Evolutionary conservation across 192 early-diverging fungal species (phyloP).

Genomic region (Coemansia sp.): DNA sequence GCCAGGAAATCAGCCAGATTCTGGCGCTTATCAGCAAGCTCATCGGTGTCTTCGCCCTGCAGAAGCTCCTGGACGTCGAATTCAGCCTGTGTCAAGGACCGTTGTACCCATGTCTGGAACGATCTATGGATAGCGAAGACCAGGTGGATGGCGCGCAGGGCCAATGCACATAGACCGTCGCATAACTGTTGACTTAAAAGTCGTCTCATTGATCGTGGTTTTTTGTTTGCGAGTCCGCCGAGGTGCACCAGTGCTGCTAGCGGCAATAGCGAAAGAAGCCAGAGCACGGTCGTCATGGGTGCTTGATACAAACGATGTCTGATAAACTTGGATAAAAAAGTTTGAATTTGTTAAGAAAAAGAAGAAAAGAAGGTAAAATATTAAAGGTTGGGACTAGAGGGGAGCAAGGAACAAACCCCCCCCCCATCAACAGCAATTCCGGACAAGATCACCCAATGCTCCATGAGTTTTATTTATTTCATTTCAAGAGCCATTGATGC

Average conservation of each 20-base stretch:
- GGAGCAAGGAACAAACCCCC: no score
- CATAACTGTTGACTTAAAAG: conserved; percentile 19
- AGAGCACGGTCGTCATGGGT: conserved; percentile 19
- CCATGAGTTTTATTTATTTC: no score
- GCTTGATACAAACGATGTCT: no score
- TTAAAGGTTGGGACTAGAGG: no score
- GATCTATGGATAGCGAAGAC: conserved; percentile 37
- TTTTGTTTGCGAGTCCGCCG: conserved; percentile 7
- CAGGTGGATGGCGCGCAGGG: conserved; percentile 35
- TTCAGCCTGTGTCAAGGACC: conserved; percentile 32
- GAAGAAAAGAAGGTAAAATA: no score
- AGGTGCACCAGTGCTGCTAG: conserved; percentile 29
- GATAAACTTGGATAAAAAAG: neutral
- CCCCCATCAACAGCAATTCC: no score
- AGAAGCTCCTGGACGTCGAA: conserved; percentile 44
- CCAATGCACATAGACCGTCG: conserved; percentile 27
- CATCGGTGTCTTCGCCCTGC: conserved; percentile 32
- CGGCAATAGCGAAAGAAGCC: conserved; percentile 21
- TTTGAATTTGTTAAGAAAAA: neutral
- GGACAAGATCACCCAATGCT: no score
- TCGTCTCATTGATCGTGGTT: neutral
- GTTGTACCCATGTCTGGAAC: conserved; percentile 49
- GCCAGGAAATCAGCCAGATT: conserved; percentile 26
- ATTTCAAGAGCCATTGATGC: no score
- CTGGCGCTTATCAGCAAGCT: conserved; percentile 25